Conservation (phyloP, 805 yeast genomes). For the Suhomyces kilbournensis region DNA sequence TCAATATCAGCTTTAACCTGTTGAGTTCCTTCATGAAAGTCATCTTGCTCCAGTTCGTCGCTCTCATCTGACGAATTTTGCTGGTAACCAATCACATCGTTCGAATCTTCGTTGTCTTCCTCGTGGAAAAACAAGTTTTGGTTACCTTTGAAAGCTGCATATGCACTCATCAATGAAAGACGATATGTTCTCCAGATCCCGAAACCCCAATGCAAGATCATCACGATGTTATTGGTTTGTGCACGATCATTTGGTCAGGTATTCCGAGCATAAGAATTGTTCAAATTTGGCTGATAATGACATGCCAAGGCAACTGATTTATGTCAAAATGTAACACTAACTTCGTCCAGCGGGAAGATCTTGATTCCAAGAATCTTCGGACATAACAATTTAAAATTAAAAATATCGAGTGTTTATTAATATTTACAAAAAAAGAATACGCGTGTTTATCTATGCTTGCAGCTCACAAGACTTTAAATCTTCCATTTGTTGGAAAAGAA, state of each 20-base stretch:
- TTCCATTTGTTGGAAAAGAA: background rate
- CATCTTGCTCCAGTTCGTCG: slow-evolving; percentile 11
- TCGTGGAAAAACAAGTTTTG: slow-evolving; percentile 10
- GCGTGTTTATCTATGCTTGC: background rate
- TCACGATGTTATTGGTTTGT: background rate
- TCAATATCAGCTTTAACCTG: background rate
- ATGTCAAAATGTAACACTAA: background rate
- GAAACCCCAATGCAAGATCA: background rate
- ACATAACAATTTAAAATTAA: background rate
- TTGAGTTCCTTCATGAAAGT: background rate
- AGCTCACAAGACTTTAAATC: background rate
- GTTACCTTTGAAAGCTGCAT: slow-evolving; percentile 26
- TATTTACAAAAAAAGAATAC: background rate
- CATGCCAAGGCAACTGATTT: background rate
- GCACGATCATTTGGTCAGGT: background rate
- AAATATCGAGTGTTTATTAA: background rate
- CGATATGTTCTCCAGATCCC: background rate
- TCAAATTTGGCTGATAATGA: background rate
- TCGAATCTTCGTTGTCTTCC: slow-evolving; percentile 13
- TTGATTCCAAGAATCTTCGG: background rate
- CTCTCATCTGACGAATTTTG: slow-evolving; percentile 28
- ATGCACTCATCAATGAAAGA: slow-evolving; percentile 29
- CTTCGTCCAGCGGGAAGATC: background rate
- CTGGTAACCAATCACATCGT: slow-evolving; percentile 17
- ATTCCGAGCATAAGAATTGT: background rate